phyloP scores from a whole-genome alignment of 305 asterid genomes.

The Rubia tinctorum region DNA sequence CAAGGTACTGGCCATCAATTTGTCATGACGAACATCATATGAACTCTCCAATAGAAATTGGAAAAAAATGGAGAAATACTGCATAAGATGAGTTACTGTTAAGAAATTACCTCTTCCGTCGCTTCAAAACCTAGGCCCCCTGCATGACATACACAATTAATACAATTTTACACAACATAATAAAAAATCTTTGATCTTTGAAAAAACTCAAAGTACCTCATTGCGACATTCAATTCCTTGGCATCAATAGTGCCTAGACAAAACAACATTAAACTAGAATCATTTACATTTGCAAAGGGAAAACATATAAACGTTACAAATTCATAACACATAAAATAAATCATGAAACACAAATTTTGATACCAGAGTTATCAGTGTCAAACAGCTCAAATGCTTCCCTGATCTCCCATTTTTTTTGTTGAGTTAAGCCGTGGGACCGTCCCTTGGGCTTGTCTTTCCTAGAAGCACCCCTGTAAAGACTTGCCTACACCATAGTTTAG shows the following conservation, averaged over 20 bases:
- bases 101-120: conserved; percentile 73
- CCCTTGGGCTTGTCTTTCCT: conserved; percentile 71
- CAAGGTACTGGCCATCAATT: neutral
- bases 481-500: conserved; percentile 41
- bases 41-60: neutral
- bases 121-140: conserved; percentile 98
- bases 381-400: conserved; percentile 86
- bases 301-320: neutral
- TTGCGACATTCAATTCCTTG: conserved; percentile 89
- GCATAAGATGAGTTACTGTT: conserved; percentile 11
- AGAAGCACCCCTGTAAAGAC: conserved; percentile 45
- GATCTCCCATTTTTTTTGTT: conserved; percentile 83
- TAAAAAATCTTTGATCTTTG: neutral
- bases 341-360: neutral
- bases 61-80: neutral
- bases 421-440: conserved; percentile 67
- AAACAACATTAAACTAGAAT: neutral
- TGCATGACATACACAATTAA: conserved; percentile 38
- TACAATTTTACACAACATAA: neutral
- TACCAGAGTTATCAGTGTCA: conserved; percentile 94
- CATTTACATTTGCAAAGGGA: neutral
- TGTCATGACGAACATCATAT: neutral
- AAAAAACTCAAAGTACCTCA: conserved; percentile 55
- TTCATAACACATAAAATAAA: neutral
- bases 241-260: conserved; percentile 87